Percentiles rank a stretch among this genome's conserved stretches.
These are phyloP conservation scores for Panellus pusillus DNA, from an alignment of 768 basidiomycete genomes.

Conservation along the genomic window DNA sequence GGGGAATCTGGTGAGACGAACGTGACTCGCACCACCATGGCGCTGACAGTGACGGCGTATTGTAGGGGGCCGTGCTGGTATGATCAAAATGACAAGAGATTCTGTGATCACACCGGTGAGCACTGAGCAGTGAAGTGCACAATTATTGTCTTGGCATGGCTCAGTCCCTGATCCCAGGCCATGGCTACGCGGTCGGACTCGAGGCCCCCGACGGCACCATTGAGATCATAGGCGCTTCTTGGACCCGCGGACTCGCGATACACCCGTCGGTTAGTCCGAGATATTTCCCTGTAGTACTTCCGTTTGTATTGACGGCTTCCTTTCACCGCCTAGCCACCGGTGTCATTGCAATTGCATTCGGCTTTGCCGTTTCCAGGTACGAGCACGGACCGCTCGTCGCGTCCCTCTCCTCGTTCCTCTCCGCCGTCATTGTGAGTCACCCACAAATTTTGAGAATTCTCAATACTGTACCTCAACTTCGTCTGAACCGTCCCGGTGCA, in stretches of 20 bases:
- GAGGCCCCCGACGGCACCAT: neutral
- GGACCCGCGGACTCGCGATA: conserved; percentile 23
- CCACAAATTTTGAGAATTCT: no score
- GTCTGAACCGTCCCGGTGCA: neutral
- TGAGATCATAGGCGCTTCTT: conserved; percentile 11
- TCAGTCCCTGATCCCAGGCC: neutral
- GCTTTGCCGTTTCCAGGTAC: conserved; percentile 17
- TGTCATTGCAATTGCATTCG: conserved; percentile 17
- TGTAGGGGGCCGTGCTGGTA: conserved; percentile 10
- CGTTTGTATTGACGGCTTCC: neutral
- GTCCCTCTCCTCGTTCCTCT: conserved; percentile 12
- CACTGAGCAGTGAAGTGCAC: neutral
- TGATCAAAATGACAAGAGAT: neutral
- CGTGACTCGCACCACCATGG: no score
- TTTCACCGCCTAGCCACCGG: conserved; percentile 8
- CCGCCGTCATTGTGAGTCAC: conserved; percentile 12
- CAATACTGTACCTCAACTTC: neutral
- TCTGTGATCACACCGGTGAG: conserved; percentile 11
- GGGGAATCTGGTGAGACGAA: conserved; percentile 15
- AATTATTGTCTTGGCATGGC: neutral
- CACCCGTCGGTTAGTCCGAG: conserved; percentile 19
- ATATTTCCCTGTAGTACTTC: neutral
- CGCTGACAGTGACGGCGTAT: neutral
- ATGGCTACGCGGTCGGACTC: conserved; percentile 10
- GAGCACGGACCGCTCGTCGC: conserved; percentile 11